phyloP scores from a whole-genome alignment of 768 basidiomycete genomes.

The Tylopilus vinaceipallidus region DNA sequence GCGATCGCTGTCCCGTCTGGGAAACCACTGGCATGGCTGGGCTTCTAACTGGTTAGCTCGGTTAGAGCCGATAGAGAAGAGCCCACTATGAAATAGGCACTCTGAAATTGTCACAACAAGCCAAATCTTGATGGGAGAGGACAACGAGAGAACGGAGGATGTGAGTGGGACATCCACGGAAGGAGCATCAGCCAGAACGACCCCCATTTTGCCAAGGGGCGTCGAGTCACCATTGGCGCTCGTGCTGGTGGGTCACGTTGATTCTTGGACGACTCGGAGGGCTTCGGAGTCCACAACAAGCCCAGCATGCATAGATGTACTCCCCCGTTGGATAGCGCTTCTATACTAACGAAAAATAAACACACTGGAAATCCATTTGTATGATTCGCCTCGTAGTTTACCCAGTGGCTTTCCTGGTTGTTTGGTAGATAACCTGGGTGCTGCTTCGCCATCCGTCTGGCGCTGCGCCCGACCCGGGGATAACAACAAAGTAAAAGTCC shows the following conservation, averaged over 20 bases:
- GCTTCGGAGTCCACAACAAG: too few relatives aligned
- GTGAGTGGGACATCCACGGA: neutral
- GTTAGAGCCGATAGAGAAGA: slow-evolving; percentile 9
- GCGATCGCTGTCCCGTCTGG: slow-evolving; percentile 3
- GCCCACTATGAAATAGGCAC: slow-evolving; percentile 13
- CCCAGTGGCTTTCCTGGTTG: too few relatives aligned
- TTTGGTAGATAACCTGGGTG: too few relatives aligned
- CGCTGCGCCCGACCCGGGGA: neutral
- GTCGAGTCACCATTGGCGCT: neutral
- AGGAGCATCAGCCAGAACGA: slow-evolving; percentile 3
- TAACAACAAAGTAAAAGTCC: slow-evolving; percentile 17
- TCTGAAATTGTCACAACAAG: slow-evolving; percentile 17
- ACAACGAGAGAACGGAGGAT: neutral
- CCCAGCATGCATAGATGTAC: slow-evolving; percentile 11
- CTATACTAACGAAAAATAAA: slow-evolving; percentile 11
- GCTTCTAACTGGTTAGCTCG: neutral
- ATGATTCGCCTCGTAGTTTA: neutral
- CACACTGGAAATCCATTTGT: neutral
- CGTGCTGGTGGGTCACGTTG: too few relatives aligned
- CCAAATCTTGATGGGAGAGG: neutral
- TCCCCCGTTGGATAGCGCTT: slow-evolving; percentile 4
- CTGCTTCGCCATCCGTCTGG: too few relatives aligned
- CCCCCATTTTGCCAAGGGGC: neutral
- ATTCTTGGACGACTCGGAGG: slow-evolving; percentile 11
- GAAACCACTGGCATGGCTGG: neutral